These are phyloP conservation scores for Porpolomopsis calyptriformis DNA, from an alignment of 768 basidiomycete genomes.

Conservation along the genomic window DNA sequence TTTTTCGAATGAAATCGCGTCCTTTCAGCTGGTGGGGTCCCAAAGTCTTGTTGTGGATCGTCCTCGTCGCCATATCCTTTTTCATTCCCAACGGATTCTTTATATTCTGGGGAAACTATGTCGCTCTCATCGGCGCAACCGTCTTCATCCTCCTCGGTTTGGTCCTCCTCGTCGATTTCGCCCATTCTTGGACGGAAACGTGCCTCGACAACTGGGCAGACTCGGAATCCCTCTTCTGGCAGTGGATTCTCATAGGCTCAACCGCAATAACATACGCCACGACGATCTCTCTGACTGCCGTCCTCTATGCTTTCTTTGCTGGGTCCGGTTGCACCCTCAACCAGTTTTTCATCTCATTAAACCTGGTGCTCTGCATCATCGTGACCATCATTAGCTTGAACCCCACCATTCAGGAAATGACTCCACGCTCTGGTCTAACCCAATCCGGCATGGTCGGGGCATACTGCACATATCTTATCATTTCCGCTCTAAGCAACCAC, in stretches of 20 bases:
- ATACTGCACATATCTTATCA: conserved; percentile 93
- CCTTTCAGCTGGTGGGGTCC: conserved; percentile 91
- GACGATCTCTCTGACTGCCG: conserved; percentile 73
- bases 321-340: conserved; percentile 81
- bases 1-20: neutral
- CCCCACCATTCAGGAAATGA: conserved; percentile 81
- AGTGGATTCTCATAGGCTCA: conserved; percentile 89
- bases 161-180: conserved; percentile 95
- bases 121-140: conserved; percentile 84
- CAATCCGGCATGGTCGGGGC: conserved; percentile 96
- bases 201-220: conserved; percentile 95
- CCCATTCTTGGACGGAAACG: conserved; percentile 96
- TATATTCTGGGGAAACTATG: conserved; percentile 95
- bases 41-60: conserved; percentile 81
- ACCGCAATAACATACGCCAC: conserved; percentile 82
- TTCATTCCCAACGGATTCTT: conserved; percentile 97
- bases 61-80: conserved; percentile 75
- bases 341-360: conserved; percentile 95
- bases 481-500: conserved; percentile 90
- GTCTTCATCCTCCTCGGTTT: conserved; percentile 95
- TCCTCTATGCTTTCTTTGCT: conserved; percentile 90
- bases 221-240: conserved; percentile 77
- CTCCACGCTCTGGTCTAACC: conserved; percentile 89
- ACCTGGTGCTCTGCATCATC: conserved; percentile 69
- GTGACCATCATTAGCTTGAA: conserved; percentile 77